A percentile compares a stretch with the other conserved stretches of the same genome.
Conservation (phyloP, 768 basidiomycete genomes). For the Astraeus odoratus region DNA sequence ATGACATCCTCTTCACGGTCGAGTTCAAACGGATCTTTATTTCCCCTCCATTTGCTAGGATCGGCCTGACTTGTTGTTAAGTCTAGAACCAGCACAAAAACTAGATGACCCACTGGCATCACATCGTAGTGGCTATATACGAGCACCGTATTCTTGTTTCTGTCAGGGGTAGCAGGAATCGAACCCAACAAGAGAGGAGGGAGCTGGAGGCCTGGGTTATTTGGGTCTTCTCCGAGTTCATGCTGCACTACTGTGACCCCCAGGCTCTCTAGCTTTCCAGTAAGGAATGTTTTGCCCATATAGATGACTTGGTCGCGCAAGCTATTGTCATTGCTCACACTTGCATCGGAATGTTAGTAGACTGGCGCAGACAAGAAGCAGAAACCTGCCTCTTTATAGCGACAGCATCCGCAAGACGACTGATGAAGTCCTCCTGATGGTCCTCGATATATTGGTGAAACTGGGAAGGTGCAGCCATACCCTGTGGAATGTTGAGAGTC, state of each 20-base stretch:
- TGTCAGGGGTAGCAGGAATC: slow-evolving; percentile 72
- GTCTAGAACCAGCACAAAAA: not conserved
- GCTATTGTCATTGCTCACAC: not conserved
- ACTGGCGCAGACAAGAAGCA: not conserved
- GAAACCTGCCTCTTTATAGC: not conserved
- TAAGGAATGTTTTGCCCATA: not conserved
- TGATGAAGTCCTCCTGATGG: not conserved
- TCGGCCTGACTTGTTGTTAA: not conserved
- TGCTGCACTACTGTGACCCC: not conserved
- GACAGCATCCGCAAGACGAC: not conserved
- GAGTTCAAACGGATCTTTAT: slow-evolving; percentile 66
- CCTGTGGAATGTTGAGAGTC: not conserved
- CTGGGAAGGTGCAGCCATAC: not conserved
- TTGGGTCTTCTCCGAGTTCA: not conserved
- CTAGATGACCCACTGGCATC: slow-evolving; percentile 53
- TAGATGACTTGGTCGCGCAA: not conserved
- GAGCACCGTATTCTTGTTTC: slow-evolving; percentile 81
- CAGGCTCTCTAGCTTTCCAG: not conserved
- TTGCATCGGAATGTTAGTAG: not conserved
- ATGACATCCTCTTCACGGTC: slow-evolving; percentile 47
- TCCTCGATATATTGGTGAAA: not conserved
- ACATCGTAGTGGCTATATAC: slow-evolving; percentile 91
- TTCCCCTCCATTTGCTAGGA: not conserved
- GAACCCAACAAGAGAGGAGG: slow-evolving; percentile 74
- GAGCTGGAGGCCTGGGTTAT: slow-evolving; percentile 60